Conservation (phyloP, 352 stramenopile species). For the Phytophthora kernoviae region DNA sequence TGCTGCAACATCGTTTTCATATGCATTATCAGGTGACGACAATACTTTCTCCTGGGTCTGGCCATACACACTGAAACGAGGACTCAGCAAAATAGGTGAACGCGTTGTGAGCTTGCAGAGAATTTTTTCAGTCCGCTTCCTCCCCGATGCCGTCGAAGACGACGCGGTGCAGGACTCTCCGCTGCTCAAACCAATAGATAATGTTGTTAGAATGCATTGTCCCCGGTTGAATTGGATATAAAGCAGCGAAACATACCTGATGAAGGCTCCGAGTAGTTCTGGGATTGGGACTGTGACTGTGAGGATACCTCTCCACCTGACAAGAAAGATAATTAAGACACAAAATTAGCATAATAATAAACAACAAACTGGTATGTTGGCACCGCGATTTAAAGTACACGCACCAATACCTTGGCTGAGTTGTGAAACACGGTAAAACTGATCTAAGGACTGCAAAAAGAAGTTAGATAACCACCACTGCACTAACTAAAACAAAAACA, state of each 20-base stretch:
- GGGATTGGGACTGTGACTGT: slow-evolving; percentile 46
- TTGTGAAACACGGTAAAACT: slow-evolving; percentile 77
- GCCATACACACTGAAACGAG: background rate
- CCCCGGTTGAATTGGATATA: background rate
- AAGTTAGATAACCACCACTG: background rate
- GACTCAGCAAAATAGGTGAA: slow-evolving; percentile 1
- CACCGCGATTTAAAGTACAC: slow-evolving; percentile 5
- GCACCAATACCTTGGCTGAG: slow-evolving; percentile 52
- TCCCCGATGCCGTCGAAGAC: slow-evolving; percentile 58
- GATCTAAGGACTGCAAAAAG: slow-evolving; percentile 67
- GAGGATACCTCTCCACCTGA: slow-evolving; percentile 25
- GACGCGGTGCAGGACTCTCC: slow-evolving; percentile 39
- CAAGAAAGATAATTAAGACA: slow-evolving; percentile 1
- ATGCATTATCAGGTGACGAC: too few species aligned
- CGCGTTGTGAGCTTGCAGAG: background rate
- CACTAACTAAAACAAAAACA: background rate
- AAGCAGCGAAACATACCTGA: slow-evolving; percentile 31
- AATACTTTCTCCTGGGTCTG: background rate
- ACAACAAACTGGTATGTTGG: background rate
- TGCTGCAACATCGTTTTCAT: too few species aligned
- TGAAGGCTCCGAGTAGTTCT: slow-evolving; percentile 41
- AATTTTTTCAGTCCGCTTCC: slow-evolving; percentile 29
- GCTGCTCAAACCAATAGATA: slow-evolving; percentile 16
- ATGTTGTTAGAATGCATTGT: slow-evolving; percentile 10
- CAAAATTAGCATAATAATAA: slow-evolving; percentile 4